Evolutionary conservation across 306 rosid species (phyloP), one percentile per base, ranked within the genome.

Genomic region (Rubus idaeus): DNA sequence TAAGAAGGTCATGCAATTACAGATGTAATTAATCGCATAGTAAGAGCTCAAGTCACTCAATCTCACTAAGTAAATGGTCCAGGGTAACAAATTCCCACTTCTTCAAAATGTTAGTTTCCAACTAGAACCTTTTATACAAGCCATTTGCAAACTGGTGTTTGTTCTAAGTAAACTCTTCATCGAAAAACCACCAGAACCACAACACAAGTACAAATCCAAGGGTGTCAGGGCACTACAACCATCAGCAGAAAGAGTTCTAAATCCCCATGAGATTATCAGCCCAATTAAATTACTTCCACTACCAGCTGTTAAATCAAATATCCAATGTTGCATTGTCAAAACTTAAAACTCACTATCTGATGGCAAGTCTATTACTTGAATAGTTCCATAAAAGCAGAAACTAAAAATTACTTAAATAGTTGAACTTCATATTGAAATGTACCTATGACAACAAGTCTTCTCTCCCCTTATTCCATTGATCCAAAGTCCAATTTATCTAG

Each of bases 401-500:
- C 3, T 2, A 42, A 42, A 4, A 42, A 42, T 23, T 23, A 42
- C 46, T 42, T 30, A 2, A 30, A 30, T 10, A 23, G 16, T 3
- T n/a, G 39, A 58, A 58, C 17, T 39, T 35, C 68, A 37, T 4
- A 45, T 3, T 61, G 60, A 11, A 40, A 52, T 35, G 10, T 21
- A 10, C 9, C 45, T 8, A 30, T 39, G 11, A 45, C 57, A 52
- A 81, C 57, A 52, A 81, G 45, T 52, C 72, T 67, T 74, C 80
- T 75, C 56, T 46, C 69, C 53, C 64, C 81, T 71, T 77, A 81
- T 76, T 82, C 45, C 14, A 42, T 41, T 52, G 67, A 61, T 26
- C 62, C 40, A 40, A 84, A 69, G 65, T 78, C 78, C 65, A 73
- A 69, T 41, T 53, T 23, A 73, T 23, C 82, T 73, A 14, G 77